Base-by-base conservation (phyloP, 1,139 yeast genomes). In the Suhomyces bolitotheri region DNA sequence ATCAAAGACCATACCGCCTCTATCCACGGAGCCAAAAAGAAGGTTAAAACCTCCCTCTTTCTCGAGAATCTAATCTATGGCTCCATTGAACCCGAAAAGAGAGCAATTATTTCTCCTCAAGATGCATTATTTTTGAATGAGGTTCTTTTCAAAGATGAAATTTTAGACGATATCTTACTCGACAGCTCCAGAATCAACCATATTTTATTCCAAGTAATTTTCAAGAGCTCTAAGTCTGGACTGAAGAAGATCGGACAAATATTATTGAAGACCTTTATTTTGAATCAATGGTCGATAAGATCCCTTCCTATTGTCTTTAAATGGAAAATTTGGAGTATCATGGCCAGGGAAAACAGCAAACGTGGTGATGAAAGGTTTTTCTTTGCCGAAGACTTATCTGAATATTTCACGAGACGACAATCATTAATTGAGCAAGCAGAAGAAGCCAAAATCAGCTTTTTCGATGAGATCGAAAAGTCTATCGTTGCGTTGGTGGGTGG, bases 51-150 rank as follows among this genome's bases (percentile, higher is more conserved):
- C 10, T 33, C 40, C 1, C 56, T 69, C 25, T 66, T 59, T 41
- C 50, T 69, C 60, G 76, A 71, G 45, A 58, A 59, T n/a, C 60
- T 61, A 40, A 62, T 71, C 31, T 71, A 70, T 45, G 58, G 81
- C 9, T 53, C 61, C 1, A 38, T 53, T 14, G 62, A 68, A 56
- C 40, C 73, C 60, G 34, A 64, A 58, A 43, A 61, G 50, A 45
- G 71, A 31, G 77, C 83, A 16, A 70, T 82, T 50, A 66, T 88
- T 23, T 66, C 83, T 23, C 83, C 89, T 31, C 75, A 77, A 35
- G 95, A 87, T 53, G 78, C 80, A 4, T 60, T 66, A 25, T 47
- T 51, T 8, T 62, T 89, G 53, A 46, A 79, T 16, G 58, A 63
- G 2, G 56, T 66, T n/a, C 58, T 85, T 29, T 50, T 66, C 30